Conservation (phyloP, 768 basidiomycete species). For the Kwoniella sp. region DNA sequence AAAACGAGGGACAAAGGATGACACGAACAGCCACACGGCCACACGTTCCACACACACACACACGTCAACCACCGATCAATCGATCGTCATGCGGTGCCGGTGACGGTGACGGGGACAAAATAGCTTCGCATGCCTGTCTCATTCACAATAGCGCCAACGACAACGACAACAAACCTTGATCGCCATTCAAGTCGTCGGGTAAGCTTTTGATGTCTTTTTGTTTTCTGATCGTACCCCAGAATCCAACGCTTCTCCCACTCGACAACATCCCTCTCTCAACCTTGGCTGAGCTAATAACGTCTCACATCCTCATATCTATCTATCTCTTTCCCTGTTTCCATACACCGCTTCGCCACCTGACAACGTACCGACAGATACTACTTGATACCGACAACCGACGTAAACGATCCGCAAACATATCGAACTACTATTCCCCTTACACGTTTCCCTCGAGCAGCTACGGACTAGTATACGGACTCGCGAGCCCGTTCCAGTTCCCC, state of each 20-base stretch:
- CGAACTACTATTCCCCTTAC: not conserved
- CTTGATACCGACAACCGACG: not conserved
- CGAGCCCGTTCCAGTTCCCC: constrained; percentile 12
- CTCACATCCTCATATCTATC: not conserved
- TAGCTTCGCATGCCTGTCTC: too few relatives aligned
- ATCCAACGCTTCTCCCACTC: not conserved
- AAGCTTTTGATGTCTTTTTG: not conserved
- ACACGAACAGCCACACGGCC: not conserved
- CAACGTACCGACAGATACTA: not conserved
- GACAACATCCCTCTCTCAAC: not conserved
- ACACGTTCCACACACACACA: not conserved
- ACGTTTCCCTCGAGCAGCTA: not conserved
- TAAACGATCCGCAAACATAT: not conserved
- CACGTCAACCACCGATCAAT: not conserved
- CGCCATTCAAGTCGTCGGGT: too few relatives aligned
- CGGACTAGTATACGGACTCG: not conserved
- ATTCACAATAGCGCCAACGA: not conserved
- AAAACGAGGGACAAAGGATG: constrained; percentile 1
- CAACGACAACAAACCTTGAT: too few relatives aligned
- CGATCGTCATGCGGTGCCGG: too few relatives aligned
- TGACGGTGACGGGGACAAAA: too few relatives aligned
- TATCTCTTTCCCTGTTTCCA: not conserved
- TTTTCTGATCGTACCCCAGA: not conserved
- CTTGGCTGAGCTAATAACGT: not conserved
- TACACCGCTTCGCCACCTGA: not conserved